Base-by-base conservation (phyloP, 78 protist species). In the Andalucia godoyi region DNA sequence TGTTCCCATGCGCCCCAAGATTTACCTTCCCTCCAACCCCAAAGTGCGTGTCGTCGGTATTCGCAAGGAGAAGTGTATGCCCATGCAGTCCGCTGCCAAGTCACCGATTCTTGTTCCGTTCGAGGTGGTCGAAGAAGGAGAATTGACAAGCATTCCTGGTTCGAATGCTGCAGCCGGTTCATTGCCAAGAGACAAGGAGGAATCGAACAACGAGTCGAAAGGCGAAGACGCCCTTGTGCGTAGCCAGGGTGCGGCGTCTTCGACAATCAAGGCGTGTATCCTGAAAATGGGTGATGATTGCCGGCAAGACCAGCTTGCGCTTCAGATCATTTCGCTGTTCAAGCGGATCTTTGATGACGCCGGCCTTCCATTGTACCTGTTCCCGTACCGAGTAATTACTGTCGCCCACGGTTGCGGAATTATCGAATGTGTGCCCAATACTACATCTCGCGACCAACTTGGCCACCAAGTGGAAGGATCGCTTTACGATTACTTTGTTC, bases 261-360 rank as follows among this genome's bases (percentile, higher is more conserved):
- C 39, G 57, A 5, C 17, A 9, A 46, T 4, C 34, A 42, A 65
- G 25, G 63, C 66, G 53, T 70, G 76, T 57, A 73, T 79, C 58
- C 80, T 83, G 59, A 82, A 85, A 70, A 36, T 64, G 34, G 90
- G 91, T 41, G 97, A 92, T 45, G 97, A 92, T 39, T 76, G 84
- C 41, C 76, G 97, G n/a, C 95, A 93, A 43, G 97, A 93, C 66
- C 58, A 75, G 77, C 76, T 93, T 3, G 94, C 92, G 1, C 65
- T 88, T 5, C 94, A 87, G 71, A 45, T 89, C 10, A 87, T 93
- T n/a, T 66, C 62, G 30, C 40, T 84, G 10, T 79, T 88, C 57
- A 52, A 83, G 36, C 49, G 81, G 34, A 74, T 88, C 27, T 88
- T 88, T 66, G 53, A 72, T 13, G 3, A 32, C 46, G 78, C 42